Base-by-base conservation (phyloP, 768 basidiomycete species). In the Lentinula edodes region DNA sequence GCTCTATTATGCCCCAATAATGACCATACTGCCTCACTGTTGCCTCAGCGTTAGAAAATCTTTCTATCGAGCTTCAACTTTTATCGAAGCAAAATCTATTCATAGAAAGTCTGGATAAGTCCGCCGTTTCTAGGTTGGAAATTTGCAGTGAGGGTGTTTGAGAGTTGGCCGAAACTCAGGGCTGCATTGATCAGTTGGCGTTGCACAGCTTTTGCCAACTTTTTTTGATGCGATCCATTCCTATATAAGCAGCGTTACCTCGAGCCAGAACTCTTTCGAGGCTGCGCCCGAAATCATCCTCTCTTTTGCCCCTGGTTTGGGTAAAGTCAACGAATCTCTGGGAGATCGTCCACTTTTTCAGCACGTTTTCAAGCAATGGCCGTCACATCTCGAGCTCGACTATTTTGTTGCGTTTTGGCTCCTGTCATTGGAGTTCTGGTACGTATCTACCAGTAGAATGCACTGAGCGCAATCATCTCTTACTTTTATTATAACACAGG, bases 401-500 rank as follows among this genome's bases (percentile, higher is more conserved):
- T 23, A 9, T 59, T 46, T 36, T 59, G 58, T 36, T 46, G 58
- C 10, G 28, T 46, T 8, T 35, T 59, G 6, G 28, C 58, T 20
- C 32, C 48, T 16, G 38, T 36, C 12, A 35, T 48, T 20, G 58
- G 58, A 38, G 58, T 59, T n/a, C 35, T 59, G 10, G 58, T 59
- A 34, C 28, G 58, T 59, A 50, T 20, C 18, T 38, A 12, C 34
- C 34, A 12, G 41, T 0, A 8, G 34, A 54, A 34, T 15, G 18
- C 32, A 9, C 13, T 35, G 20, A n/a, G 6, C 20, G 45, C 20
- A 43, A 20, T 52, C 7, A 20, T 39, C 15, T 41, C 18, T 20
- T 18, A 56, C 20, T 43, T 13, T 15, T 42, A 34, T 13, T 7
- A 8, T 23, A 5, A 28, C 28, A 28, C 68, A 80, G 67, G 70